Evolutionary conservation across 345 rosid genomes (phyloP), one percentile per base, ranked within the genome.

Genomic region (Aegle marmelos): DNA sequence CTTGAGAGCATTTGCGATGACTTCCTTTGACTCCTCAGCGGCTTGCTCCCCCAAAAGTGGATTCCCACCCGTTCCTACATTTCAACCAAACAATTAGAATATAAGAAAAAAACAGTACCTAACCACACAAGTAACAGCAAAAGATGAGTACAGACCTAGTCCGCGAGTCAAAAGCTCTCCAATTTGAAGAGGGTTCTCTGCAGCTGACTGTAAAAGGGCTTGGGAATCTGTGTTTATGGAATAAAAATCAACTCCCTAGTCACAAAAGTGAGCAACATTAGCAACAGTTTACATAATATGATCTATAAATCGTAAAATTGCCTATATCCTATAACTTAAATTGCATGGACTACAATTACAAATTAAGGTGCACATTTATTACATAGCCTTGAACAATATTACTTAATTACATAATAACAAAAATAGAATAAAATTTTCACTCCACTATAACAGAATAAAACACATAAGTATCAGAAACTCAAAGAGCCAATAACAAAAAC

Each of bases 91-190:
- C 19, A 22, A 73, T 45, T 70, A 67, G 30, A 56, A 31, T 65
- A 41, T 65, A 76, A 73, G 50, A 45, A 45, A 9, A 9, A 68
- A 72, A 73, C 59, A 28, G 30, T 4, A 56, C 3, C 68, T 39
- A 37, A 2, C 21, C 73, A 10, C 17, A 41, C 10, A 27, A 76
- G 64, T 5, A 54, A 45, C 50, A 41, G 13, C 13, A 11, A 75
- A 70, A 72, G 24, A 74, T 71, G 61, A 78, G 64, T 67, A 36
- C 85, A 63, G 77, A 96, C 99, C 99, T 82, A 96, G 86, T 68
- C 99, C 99, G 60, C 98, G 99, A 75, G 99, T 95, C 86, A 95
- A 77, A 78, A 90, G 93, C 87, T 95, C 99, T 80, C 99, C 99
- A 80, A 93, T 93, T 83, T 93, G 98, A 75, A 95, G 88, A 5